phyloP scores from a whole-genome alignment of 2,329 filamentous ascomycete species.

The Neurospora sp. region DNA sequence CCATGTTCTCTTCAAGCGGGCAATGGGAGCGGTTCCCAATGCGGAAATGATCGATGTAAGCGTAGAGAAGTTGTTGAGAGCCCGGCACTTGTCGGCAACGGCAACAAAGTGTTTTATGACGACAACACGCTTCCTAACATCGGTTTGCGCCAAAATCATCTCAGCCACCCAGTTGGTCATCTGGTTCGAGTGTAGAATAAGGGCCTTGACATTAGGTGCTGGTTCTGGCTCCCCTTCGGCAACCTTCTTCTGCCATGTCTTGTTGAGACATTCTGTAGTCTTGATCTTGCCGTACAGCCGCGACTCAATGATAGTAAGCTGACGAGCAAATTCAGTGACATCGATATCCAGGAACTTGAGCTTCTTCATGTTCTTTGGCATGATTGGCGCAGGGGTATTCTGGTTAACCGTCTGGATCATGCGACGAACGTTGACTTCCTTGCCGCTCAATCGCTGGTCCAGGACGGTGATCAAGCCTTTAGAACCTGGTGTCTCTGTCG shows the following conservation, averaged over 20 bases:
- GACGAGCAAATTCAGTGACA: constrained; percentile 89
- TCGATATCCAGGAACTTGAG: constrained; percentile 98
- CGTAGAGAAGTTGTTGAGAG: constrained; percentile 93
- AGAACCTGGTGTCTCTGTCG: constrained; percentile 85
- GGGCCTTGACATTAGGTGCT: constrained; percentile 85
- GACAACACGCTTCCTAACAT: constrained; percentile 90
- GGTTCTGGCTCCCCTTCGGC: constrained; percentile 72
- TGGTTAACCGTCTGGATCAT: constrained; percentile 80
- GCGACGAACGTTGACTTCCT: constrained; percentile 76
- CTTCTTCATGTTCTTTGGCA: constrained; percentile 99
- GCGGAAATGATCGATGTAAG: constrained; percentile 97
- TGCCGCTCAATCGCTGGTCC: constrained; percentile 79
- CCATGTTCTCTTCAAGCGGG: constrained; percentile 90
- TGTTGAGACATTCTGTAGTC: constrained; percentile 91
- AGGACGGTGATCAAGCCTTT: constrained; percentile 75
- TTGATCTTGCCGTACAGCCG: constrained; percentile 92
- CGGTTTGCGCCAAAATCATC: constrained; percentile 92
- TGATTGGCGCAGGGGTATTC: constrained; percentile 75
- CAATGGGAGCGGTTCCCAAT: constrained; percentile 86
- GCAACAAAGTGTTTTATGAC: constrained; percentile 98
- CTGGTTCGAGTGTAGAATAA: constrained; percentile 96
- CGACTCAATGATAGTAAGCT: constrained; percentile 94
- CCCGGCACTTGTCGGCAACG: constrained; percentile 95
- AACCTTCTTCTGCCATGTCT: constrained; percentile 98
- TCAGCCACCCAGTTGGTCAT: constrained; percentile 99